Evolutionary conservation across 1,139 yeast genomes (phyloP), one percentile per base, ranked within the genome.

Genomic region (Casaregolazyma lundiana): DNA sequence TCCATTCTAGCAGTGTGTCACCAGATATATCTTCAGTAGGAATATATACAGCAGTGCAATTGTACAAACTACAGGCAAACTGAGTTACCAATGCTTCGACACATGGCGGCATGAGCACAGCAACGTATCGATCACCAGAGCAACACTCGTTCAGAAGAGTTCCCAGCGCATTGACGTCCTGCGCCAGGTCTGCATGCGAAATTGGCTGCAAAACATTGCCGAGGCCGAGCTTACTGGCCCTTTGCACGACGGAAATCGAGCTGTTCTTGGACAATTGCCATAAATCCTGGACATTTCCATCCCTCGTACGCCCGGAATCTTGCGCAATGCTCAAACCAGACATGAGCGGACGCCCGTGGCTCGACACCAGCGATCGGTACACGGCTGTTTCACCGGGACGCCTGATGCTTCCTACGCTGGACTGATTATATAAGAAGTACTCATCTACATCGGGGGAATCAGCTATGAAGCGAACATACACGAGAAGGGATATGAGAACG

Each of bases 231-330:
- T 21, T 35, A 17, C 32, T 19, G 7, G 17, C 18, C 43, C 45
- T 6, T 9, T 30, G 40, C 41, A 39, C 41, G 43, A 35, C 24
- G 24, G 44, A 35, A 32, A 42, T 43, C 34, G 18, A 32, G 34
- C 21, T 41, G 49, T 17, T 44, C 24, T 39, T 46, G 46, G 56
- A 55, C 45, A 64, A 44, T 34, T 47, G 68, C 84, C 85, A 81
- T 2, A 81, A 62, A 59, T 81, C 88, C 51, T 71, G 65, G 45
- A 81, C 59, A 51, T 73, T 76, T 4, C 88, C 88, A 52, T 78
- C 78, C 41, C 86, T 63, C 13, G 60, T 54, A 38, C 41, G 47
- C 44, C 57, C 59, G 46, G 36, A 51, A 30, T 43, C 53, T 11
- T 50, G 50, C 35, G 81, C 66, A 29, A 83, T 75, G 43, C 77